A percentile compares a stretch with the other conserved stretches of the same genome.
Conservation (phyloP, 2,329 filamentous ascomycete species). For the Clarireedia hainanense region DNA sequence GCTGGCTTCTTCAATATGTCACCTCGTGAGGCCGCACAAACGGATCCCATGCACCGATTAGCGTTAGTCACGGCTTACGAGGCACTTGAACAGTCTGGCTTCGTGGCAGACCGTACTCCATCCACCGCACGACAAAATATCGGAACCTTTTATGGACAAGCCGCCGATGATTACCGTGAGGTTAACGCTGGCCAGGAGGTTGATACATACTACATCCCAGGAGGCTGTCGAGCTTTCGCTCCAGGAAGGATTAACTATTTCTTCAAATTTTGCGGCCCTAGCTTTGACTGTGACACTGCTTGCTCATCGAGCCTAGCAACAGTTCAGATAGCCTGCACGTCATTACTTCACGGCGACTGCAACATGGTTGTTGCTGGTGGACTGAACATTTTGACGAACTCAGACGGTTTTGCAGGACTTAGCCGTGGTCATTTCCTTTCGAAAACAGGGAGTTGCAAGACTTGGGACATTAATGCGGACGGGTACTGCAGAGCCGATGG, state of each 20-base stretch:
- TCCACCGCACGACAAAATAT: constrained; percentile 32
- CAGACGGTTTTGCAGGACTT: constrained; percentile 12
- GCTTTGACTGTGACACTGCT: constrained; percentile 50
- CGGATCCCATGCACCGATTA: constrained; percentile 70
- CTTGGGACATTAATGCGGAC: constrained; percentile 11
- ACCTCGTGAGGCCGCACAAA: constrained; percentile 57
- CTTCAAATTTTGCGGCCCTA: constrained; percentile 38
- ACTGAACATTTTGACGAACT: constrained; percentile 27
- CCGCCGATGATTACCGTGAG: constrained; percentile 13
- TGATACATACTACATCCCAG: constrained; percentile 22
- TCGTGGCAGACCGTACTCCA: constrained; percentile 37
- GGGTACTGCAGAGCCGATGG: constrained; percentile 23
- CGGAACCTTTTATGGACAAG: constrained; percentile 14
- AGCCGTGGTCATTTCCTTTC: constrained; percentile 36
- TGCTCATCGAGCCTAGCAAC: constrained; percentile 50
- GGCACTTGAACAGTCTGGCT: constrained; percentile 69
- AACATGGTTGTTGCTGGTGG: constrained; percentile 34
- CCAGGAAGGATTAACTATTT: constrained; percentile 30
- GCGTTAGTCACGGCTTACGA: constrained; percentile 70
- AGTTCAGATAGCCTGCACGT: constrained; percentile 45
- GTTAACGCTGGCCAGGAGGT: constrained; percentile 10
- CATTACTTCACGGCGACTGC: constrained; percentile 38
- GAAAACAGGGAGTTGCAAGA: constrained; percentile 32
- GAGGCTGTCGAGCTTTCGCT: constrained; percentile 21
- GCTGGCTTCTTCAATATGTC: constrained; percentile 60